Percentiles rank a stretch among this genome's conserved stretches.
These are phyloP conservation scores for Fomes fomentarius DNA, from an alignment of 1,284 basidiomycete genomes.

Conservation along the genomic window DNA sequence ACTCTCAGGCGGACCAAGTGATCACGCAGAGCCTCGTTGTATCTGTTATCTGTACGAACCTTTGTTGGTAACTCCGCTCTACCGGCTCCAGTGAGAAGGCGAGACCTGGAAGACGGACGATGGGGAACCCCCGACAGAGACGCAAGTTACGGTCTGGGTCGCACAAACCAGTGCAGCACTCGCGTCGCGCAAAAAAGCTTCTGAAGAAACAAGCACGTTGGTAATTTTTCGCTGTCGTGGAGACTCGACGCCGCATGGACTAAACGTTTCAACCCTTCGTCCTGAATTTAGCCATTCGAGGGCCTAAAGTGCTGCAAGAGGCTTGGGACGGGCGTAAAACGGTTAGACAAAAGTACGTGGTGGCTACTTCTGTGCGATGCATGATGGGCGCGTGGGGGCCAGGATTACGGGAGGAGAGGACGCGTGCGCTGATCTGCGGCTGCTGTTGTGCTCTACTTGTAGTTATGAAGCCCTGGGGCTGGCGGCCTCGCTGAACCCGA, in stretches of 20 bases:
- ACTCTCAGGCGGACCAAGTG: slow-evolving; percentile 1
- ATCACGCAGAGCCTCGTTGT: too few species aligned
- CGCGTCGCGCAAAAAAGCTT: slow-evolving; percentile 70
- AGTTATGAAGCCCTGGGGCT: slow-evolving; percentile 85
- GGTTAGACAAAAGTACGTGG: slow-evolving; percentile 87
- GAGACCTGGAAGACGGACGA: slow-evolving; percentile 36
- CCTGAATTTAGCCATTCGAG: slow-evolving; percentile 67
- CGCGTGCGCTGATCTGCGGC: slow-evolving; percentile 13
- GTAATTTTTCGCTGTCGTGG: slow-evolving; percentile 31
- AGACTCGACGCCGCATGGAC: slow-evolving; percentile 14
- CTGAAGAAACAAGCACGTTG: slow-evolving; percentile 78
- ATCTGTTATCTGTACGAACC: too few species aligned
- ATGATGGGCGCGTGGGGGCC: slow-evolving; percentile 8
- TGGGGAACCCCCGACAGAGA: slow-evolving; percentile 94
- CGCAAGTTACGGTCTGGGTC: slow-evolving; percentile 77
- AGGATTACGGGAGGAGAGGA: slow-evolving; percentile 11
- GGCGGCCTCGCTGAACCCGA: slow-evolving; percentile 66
- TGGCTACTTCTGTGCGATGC: slow-evolving; percentile 10
- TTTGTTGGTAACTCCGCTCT: slow-evolving; percentile 14
- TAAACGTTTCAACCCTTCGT: slow-evolving; percentile 6
- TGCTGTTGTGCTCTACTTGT: slow-evolving; percentile 20
- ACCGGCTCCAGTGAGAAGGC: slow-evolving; percentile 7
- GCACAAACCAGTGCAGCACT: slow-evolving; percentile 71
- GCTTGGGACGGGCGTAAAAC: slow-evolving; percentile 92
- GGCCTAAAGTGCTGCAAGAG: slow-evolving; percentile 82